Evolutionary conservation across 1,284 basidiomycete species (phyloP), one percentile per base, ranked within the genome.

Genomic region (Fomitopsis schrenkii): DNA sequence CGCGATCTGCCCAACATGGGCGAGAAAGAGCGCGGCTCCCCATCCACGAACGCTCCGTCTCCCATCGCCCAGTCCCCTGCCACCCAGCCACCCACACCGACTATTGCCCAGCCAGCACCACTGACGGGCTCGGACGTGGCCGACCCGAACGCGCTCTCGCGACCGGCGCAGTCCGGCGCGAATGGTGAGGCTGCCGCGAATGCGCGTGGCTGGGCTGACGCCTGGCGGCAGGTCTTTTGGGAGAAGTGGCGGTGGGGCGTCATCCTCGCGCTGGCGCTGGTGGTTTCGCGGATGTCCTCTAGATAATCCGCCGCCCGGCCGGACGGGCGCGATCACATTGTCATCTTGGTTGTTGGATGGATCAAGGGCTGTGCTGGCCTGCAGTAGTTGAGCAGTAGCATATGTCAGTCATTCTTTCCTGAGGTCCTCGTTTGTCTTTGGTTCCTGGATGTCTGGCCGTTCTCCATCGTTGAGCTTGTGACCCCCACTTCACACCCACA

Each of bases 1-100:
- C 87, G 81, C 57, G 87, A 93, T 70, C 76, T 94, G 22, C 94
- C 94, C 1, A 95, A 95, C 76, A 96, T 96, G 94, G 94, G 90
- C 38, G 81, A 90, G 73, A 85, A 81, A 67, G 89, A 90, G 68
- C 81, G 81, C 57, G 88, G 87, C 7, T 79, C 66, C 19, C 48
- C 66, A 17, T 61, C 71, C 30, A 57, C 65, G 7, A 41, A 69
- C 2, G 35, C 7, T 38, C 68, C 28, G 17, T 66, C 61, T 54
- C 63, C 46, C 44, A 44, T 33, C 28, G 46, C 26, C 40, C 40
- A 26, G 44, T 46, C 19, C 22, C 22, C 22, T 22, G 22, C 22
- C 22, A 22, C 22, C 35, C 55, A 19, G 41, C 12, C 26, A 9
- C 17, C 54, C 30, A 9, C 55, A 45, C 10, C 55, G 36, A n/a